Base-by-base conservation (phyloP, 306 rosid genomes). In the Cucumis hystrix region DNA sequence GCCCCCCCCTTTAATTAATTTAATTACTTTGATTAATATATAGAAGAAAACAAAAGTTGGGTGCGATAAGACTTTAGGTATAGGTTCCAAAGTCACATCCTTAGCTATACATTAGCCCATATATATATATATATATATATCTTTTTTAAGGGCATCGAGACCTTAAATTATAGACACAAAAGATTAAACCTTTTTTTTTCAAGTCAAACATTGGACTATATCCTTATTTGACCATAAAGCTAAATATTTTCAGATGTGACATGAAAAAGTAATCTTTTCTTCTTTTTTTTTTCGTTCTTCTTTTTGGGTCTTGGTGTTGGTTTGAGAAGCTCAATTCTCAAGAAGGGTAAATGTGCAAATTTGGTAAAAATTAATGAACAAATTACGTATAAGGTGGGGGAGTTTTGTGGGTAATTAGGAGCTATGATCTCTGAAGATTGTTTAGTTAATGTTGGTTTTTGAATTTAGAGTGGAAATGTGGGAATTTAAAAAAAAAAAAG, bases 1-100 rank as follows among this genome's bases (percentile, higher is more conserved):
- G 25, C 25, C 5, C 37, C 52, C 52, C 15, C 1, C 17, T 10
- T 40, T 66, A 66, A 39, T 66, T 66, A 68, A 52, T 52, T 7
- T 52, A 52, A 20, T 43, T 17, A 55, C 8, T 55, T 68, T 43
- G 56, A 68, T 68, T 21, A 68, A 45, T 43, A 4, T 11, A 8
- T 68, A 41, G 55, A 68, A 68, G 55, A 41, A 68, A 68, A 68
- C 75, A 68, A 68, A 45, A 43, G 75, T 21, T 68, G 75, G 75
- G 75, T 68, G n/a, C 10, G 75, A 68, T 21, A 68, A 16, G 74
- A 68, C 74, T 52, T 66, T 41, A 13, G 73, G 75, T 28, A 41
- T 68, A 68, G 55, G 75, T 68, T 68, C 56, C 73, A 21, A 45
- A 20, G 74, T 68, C 74, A 17, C 74, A 68, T 68, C 74, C 35